Evolutionary conservation across 768 basidiomycete species (phyloP).

Genomic region (Suillus spraguei): DNA sequence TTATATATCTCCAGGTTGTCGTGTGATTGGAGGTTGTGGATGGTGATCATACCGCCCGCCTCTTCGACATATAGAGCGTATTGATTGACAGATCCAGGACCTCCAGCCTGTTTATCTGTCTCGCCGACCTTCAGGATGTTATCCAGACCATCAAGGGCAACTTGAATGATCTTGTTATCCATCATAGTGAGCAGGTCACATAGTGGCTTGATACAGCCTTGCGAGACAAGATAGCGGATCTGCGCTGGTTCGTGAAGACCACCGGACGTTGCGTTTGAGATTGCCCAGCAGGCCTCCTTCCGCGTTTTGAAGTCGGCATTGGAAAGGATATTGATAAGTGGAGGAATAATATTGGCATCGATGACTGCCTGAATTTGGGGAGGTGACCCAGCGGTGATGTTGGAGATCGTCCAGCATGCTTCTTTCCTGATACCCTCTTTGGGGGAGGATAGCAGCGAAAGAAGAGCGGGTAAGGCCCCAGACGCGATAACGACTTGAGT

Average conservation of each 20-base stretch:
- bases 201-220: conserved; percentile 98
- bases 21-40: conserved; percentile 99
- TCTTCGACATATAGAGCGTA: conserved; percentile 97
- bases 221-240: conserved; percentile 96
- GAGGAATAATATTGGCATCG: conserved; percentile 97
- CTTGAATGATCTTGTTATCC: conserved; percentile 99
- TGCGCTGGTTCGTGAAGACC: conserved; percentile 95
- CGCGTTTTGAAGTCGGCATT: conserved; percentile 99
- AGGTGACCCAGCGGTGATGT: conserved; percentile 96
- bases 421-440: conserved; percentile 99
- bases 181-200: conserved; percentile 96
- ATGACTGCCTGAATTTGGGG: conserved; percentile 97
- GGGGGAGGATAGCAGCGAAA: conserved; percentile 90
- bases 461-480: conserved; percentile 92
- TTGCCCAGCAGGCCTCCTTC: conserved; percentile 99
- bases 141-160: conserved; percentile 96
- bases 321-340: conserved; percentile 96
- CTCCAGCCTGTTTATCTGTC: conserved; percentile 82
- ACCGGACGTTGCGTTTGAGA: conserved; percentile 98
- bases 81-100: conserved; percentile 84
- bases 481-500: conserved; percentile 99
- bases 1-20: conserved; percentile 99
- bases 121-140: conserved; percentile 99
- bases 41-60: conserved; percentile 97
- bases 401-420: conserved; percentile 99